phyloP scores from a whole-genome alignment of 805 yeast species.

The Ogataea methylovora region DNA sequence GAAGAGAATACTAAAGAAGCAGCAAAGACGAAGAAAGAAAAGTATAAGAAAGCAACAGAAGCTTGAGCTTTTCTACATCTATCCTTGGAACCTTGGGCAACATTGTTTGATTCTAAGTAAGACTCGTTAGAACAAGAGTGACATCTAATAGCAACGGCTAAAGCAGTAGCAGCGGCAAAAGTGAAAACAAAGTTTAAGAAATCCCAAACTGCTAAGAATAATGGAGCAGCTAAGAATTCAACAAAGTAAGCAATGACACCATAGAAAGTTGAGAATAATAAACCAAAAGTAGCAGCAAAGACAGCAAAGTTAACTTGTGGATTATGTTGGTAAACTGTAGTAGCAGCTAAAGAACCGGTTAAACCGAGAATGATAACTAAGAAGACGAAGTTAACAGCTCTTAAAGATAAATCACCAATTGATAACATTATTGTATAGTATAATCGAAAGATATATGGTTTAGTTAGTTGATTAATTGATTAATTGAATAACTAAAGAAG shows the following conservation, averaged over 20 bases:
- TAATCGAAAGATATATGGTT: not conserved
- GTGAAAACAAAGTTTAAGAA: slow-evolving; percentile 87
- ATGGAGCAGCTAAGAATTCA: slow-evolving; percentile 81
- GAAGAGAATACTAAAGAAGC: slow-evolving; percentile 49
- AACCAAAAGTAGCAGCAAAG: slow-evolving; percentile 81
- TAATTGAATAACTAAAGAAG: slow-evolving; percentile 1
- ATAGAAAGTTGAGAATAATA: slow-evolving; percentile 73
- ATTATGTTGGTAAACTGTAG: slow-evolving; percentile 39
- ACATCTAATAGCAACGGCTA: slow-evolving; percentile 82
- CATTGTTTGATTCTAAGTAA: slow-evolving; percentile 59
- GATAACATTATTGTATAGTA: slow-evolving; percentile 36
- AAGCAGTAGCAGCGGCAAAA: slow-evolving; percentile 88
- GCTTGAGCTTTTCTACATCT: slow-evolving; percentile 97
- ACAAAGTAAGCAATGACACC: slow-evolving; percentile 73
- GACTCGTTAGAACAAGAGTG: slow-evolving; percentile 74
- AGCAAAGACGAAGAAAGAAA: slow-evolving; percentile 70
- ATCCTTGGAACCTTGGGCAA: slow-evolving; percentile 67
- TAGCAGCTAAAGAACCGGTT: slow-evolving; percentile 79
- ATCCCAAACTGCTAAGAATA: slow-evolving; percentile 67
- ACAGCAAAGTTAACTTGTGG: slow-evolving; percentile 87
- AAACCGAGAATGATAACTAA: slow-evolving; percentile 78
- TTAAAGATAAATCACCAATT: slow-evolving; percentile 66
- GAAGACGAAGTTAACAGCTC: slow-evolving; percentile 68
- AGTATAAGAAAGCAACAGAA: slow-evolving; percentile 72
- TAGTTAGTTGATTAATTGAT: slow-evolving; percentile 2